These are phyloP conservation scores for Gossypium sturtianum DNA, from an alignment of 345 rosid species.

Conservation along the genomic window DNA sequence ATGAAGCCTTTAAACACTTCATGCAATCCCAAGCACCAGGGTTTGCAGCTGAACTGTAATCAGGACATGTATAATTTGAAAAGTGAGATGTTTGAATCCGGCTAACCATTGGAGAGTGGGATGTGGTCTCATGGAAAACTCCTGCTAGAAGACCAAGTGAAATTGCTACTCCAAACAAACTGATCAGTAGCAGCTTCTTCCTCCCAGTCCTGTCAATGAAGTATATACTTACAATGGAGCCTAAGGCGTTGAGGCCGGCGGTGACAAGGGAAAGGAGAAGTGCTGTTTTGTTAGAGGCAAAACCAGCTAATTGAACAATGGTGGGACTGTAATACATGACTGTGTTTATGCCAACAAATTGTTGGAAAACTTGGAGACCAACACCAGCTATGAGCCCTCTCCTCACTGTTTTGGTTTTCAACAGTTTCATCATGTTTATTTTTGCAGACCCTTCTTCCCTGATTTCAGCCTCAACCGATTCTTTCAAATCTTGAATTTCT, in stretches of 20 bases:
- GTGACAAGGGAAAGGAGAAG: conserved; percentile 67
- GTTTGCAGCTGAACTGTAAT: conserved; percentile 26
- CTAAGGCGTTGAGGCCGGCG: conserved; percentile 66
- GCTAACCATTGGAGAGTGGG: conserved; percentile 53
- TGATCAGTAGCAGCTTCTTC: conserved; percentile 64
- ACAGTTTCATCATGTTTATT: conserved; percentile 46
- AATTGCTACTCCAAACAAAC: conserved; percentile 52
- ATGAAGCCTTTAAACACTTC: conserved; percentile 65
- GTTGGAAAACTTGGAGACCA: conserved; percentile 81
- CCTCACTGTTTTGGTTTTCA: conserved; percentile 57
- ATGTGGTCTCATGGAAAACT: conserved; percentile 49
- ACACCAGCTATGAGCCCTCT: conserved; percentile 83
- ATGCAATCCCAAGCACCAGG: conserved; percentile 59
- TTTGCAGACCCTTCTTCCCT: conserved; percentile 50
- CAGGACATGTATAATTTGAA: conserved; percentile 47
- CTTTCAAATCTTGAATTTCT: conserved; percentile 62
- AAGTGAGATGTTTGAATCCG: conserved; percentile 34
- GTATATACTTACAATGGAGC: conserved; percentile 64
- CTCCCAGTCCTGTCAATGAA: conserved; percentile 76
- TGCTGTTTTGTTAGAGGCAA: conserved; percentile 79
- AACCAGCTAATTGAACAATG: conserved; percentile 75
- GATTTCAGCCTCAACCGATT: conserved; percentile 57
- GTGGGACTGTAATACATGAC: conserved; percentile 94
- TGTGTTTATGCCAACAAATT: conserved; percentile 85
- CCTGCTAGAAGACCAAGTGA: conserved; percentile 60